Conservation (phyloP, 2,329 filamentous ascomycete genomes). For the Sporothrix brunneoviolacea region DNA sequence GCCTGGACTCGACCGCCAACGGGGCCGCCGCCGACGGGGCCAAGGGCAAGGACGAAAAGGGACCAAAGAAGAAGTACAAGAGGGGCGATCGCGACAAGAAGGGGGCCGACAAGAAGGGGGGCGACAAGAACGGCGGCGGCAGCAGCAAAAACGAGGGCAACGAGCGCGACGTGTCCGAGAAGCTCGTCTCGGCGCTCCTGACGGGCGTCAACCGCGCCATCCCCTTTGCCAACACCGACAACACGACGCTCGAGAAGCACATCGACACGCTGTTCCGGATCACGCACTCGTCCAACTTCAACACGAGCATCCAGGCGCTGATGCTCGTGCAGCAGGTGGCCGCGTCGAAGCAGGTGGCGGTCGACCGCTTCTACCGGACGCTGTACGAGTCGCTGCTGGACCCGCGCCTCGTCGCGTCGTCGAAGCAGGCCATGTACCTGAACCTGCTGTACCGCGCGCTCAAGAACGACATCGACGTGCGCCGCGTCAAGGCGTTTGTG, state of each 20-base stretch:
- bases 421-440: constrained; percentile 91
- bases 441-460: constrained; percentile 85
- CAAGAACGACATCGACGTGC: constrained; percentile 83
- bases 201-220: constrained; percentile 95
- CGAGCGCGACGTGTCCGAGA: constrained; percentile 73
- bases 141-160: constrained; percentile 27
- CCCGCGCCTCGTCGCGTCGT: constrained; percentile 78
- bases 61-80: constrained; percentile 21
- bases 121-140: constrained; percentile 28
- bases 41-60: constrained; percentile 20
- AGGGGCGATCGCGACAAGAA: constrained; percentile 6
- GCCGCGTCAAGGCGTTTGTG: constrained; percentile 89
- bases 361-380: constrained; percentile 89
- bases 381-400: constrained; percentile 93
- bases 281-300: constrained; percentile 97
- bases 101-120: constrained; percentile 20
- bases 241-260: constrained; percentile 75
- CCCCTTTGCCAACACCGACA: constrained; percentile 79
- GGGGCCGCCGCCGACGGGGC: constrained; percentile 19
- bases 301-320: constrained; percentile 92
- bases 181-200: constrained; percentile 83
- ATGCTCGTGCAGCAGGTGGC: constrained; percentile 93
- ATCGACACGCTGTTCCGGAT: constrained; percentile 92
- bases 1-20: constrained; percentile 31
- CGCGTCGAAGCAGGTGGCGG: constrained; percentile 68